These are phyloP conservation scores for Cornus controversa DNA, from an alignment of 148 eudicot genomes.

Conservation along the genomic window DNA sequence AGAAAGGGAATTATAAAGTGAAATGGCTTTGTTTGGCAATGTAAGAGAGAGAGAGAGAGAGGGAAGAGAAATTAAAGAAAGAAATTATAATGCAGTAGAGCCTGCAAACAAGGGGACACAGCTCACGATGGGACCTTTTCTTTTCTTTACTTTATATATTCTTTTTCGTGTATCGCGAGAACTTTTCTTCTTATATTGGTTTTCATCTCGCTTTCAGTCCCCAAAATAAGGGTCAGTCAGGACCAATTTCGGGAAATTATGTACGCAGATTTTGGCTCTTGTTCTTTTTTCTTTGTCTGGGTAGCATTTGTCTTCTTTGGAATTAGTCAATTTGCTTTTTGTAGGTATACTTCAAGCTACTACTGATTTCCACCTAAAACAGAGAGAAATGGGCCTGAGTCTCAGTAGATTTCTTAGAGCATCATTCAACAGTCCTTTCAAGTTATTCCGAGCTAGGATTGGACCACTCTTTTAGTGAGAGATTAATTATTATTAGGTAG, in stretches of 20 bases:
- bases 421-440: too few species aligned
- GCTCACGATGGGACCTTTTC: conserved; percentile 23
- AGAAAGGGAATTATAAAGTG: not conserved
- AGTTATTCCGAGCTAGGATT: too few species aligned
- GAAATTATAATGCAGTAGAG: not conserved
- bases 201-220: conserved; percentile 36
- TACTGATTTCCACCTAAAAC: too few species aligned
- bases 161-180: conserved; percentile 31
- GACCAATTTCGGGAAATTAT: not conserved
- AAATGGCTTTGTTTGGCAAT: conserved; percentile 13
- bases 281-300: conserved; percentile 21
- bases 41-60: conserved; percentile 11
- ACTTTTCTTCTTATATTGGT: conserved; percentile 22
- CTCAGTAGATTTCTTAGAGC: too few species aligned
- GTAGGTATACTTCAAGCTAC: not conserved
- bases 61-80: conserved; percentile 3
- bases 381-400: too few species aligned
- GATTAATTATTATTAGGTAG: too few species aligned
- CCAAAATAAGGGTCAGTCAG: conserved; percentile 22
- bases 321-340: not conserved
- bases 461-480: too few species aligned
- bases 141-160: conserved; percentile 15
- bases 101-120: conserved; percentile 54
- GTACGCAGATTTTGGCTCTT: conserved; percentile 19
- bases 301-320: conserved; percentile 24